These are phyloP conservation scores for Boechera stricta DNA, from an alignment of 345 rosid species.

Conservation along the genomic window DNA sequence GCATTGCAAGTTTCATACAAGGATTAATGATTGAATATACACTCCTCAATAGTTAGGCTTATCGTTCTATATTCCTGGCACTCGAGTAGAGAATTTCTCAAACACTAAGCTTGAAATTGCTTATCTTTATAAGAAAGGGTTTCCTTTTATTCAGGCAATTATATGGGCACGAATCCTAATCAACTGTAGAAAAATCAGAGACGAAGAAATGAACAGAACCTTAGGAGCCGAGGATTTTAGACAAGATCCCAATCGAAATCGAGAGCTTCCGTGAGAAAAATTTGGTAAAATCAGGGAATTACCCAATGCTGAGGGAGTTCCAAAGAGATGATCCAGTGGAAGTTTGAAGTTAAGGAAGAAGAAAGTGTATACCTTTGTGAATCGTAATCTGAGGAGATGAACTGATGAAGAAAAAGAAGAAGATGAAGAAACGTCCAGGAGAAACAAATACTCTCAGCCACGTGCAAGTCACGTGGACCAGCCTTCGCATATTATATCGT, in stretches of 20 bases:
- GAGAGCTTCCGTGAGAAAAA: background rate
- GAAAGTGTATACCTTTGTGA: slow-evolving; percentile 6
- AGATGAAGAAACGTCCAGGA: background rate
- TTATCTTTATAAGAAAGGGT: background rate
- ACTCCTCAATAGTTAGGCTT: background rate
- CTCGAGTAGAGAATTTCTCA: slow-evolving; percentile 10
- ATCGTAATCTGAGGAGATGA: background rate
- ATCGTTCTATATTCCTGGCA: background rate
- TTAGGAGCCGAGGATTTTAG: slow-evolving; percentile 5
- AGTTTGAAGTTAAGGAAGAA: background rate
- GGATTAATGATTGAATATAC: background rate
- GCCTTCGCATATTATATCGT: no score
- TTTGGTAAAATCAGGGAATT: background rate
- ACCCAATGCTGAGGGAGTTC: background rate
- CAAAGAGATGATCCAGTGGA: slow-evolving; percentile 6
- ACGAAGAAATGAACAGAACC: slow-evolving; percentile 11
- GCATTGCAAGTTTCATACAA: background rate
- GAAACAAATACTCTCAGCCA: background rate
- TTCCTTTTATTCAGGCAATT: background rate
- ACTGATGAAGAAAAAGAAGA: background rate
- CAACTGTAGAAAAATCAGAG: background rate
- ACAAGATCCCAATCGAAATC: slow-evolving; percentile 1
- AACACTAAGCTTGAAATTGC: background rate
- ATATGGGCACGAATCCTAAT: slow-evolving; percentile 3
- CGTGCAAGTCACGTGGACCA: slow-evolving; percentile 4